Evolutionary conservation across 202 grass and related monocot genomes (phyloP).

Genomic region (Alloteropsis angusta): DNA sequence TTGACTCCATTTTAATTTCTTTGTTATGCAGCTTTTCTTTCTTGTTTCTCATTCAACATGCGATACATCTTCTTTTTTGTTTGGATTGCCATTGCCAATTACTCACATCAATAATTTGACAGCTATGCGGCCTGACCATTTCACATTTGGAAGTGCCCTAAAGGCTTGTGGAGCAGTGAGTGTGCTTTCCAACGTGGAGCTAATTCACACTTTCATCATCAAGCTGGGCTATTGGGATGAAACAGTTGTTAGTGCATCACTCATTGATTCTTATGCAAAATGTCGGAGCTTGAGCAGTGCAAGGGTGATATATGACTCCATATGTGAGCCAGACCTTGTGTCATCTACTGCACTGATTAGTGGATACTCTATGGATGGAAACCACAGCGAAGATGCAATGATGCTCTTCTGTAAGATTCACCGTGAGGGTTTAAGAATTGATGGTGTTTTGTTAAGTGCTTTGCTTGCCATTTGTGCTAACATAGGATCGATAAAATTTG

Average conservation of each 20-base stretch:
- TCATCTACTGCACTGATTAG: constrained; percentile 68
- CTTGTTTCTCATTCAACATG: not conserved
- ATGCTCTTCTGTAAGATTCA: constrained; percentile 56
- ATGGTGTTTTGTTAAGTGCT: constrained; percentile 57
- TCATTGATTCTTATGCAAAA: constrained; percentile 77
- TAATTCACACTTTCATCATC: constrained; percentile 54
- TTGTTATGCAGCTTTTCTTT: not conserved
- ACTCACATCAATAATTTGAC: constrained; percentile 13
- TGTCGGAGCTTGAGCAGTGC: constrained; percentile 49
- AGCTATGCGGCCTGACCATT: constrained; percentile 59
- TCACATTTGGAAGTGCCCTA: constrained; percentile 67
- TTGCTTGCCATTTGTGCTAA: constrained; percentile 70
- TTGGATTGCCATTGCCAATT: not conserved
- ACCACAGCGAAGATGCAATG: constrained; percentile 48
- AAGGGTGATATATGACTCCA: constrained; percentile 43
- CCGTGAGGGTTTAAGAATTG: constrained; percentile 31
- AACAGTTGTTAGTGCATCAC: constrained; percentile 42
- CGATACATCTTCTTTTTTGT: not conserved
- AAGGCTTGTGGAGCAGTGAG: constrained; percentile 45
- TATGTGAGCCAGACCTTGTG: constrained; percentile 48
- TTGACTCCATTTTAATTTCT: not conserved
- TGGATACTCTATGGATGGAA: constrained; percentile 55
- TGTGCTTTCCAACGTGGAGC: constrained; percentile 26
- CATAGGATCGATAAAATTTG: constrained; percentile 41
- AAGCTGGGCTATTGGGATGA: constrained; percentile 57